Base-by-base conservation (phyloP, 257 asterid genomes). In the Rauvolfia tetraphylla region DNA sequence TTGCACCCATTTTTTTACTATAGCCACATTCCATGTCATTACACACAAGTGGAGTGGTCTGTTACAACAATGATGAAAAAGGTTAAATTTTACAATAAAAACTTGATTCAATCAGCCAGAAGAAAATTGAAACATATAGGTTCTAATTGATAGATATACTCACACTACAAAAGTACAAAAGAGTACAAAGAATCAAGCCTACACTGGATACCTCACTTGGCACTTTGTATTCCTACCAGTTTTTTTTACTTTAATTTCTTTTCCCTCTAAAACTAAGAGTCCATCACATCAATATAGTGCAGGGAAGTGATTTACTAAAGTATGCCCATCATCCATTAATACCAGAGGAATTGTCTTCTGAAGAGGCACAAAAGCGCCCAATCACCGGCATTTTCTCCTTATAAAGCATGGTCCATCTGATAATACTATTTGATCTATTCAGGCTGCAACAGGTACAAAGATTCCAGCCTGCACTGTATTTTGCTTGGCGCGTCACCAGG, bases 41-140 rank as follows among this genome's bases (percentile, higher is more conserved):
- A 91, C 75, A 84, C 96, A 90, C 84, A 90, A 89, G 87, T 95
- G 99, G 84, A 95, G 87, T 66, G 99, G 99, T 87, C 99, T 95
- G 96, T 73, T 41, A 83, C 76, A 76, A 66, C 36, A 36, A 66
- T 7, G 36, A 38, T 39, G 57, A 62, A 75, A 75, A 51, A 68
- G 53, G 46, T 46, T 36, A 58, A 70, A 72, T 3, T 56, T 48
- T 66, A 42, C 34, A 58, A 14, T 15, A 73, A 27, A 62, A 44
- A 36, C 53, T 41, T 4, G 51, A 36, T 71, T 53, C 53, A 41
- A 59, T 14, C 17, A 71, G 49, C 42, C 20, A 67, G 72, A 67
- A 67, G 44, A 67, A 67, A 67, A 18, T 38, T 38, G 49, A 38
- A 41, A 67, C 3, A 38, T 22, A 67, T 38, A 65, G 29, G 46